Base-by-base conservation (phyloP, 2,329 filamentous ascomycete genomes). In the Didymella pomorum region DNA sequence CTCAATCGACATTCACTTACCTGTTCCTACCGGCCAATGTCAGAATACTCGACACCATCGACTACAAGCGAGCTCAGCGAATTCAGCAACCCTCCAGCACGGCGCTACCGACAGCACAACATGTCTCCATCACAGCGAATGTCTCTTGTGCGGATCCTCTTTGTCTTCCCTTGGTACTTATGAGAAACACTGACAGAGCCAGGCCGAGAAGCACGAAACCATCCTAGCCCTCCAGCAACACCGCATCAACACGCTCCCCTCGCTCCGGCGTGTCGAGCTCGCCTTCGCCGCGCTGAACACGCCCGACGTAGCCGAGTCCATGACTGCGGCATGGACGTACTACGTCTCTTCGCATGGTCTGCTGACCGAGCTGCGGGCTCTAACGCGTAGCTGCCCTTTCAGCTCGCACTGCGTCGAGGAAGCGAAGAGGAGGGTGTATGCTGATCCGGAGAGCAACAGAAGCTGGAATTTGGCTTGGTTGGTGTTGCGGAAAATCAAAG, bases 381-480 rank as follows among this genome's bases (percentile, higher is more conserved):
- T 92, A 23, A 91, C 89, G 1, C 81, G 80, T 16, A 85, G 84
- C 66, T 92, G 89, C 67, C 88, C 89, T 0, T 87, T 92, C 72
- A 80, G 85, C 64, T 85, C 84, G 12, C 86, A 87, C 47, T 82
- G 89, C 31, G 72, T 92, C 1, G 82, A 85, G 48, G 88, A 90
- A 68, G 89, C 89, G 0, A 87, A 89, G 67, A 76, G 79, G 54
- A 80, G 87, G 21, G 89, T 92, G 2, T 81, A 83, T 53, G 79
- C 78, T 26, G 89, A 92, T 62, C 87, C 88, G 0, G 79, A 82
- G 18, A 89, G 87, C 63, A 87, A 87, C 66, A 83, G 87, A 23
- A 91, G 88, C 71, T 92, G 90, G 89, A 93, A 92, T 71, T 81
- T 89, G 66, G 89, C 88, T 41, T 92, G 89, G 89, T 78, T 92